Evolutionary conservation across 1,139 yeast species (phyloP).

Genomic region (Suhomyces bolitotheri): DNA sequence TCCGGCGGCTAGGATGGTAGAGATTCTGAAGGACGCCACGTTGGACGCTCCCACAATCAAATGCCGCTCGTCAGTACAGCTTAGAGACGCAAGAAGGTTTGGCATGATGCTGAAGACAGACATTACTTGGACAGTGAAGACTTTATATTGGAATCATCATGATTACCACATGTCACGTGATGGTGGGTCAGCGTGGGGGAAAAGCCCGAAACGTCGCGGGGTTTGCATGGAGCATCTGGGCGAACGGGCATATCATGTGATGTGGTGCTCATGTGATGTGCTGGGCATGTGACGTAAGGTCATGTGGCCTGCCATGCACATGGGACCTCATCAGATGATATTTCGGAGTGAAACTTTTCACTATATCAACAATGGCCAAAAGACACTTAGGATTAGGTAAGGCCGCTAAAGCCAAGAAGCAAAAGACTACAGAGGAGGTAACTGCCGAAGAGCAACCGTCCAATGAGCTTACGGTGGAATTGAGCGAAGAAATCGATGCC

Average conservation of each 20-base stretch:
- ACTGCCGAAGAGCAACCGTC: slow-evolving; percentile 19
- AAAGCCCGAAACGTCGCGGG: slow-evolving; percentile 1
- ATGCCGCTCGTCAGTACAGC: slow-evolving; percentile 55
- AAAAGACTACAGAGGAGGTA: slow-evolving; percentile 33
- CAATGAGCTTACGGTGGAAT: slow-evolving; percentile 63
- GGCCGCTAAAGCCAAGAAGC: slow-evolving; percentile 53
- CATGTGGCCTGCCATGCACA: background rate
- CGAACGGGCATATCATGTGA: too few relatives aligned
- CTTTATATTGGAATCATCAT: slow-evolving; percentile 1
- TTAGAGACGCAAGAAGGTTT: slow-evolving; percentile 50
- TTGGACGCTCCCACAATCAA: slow-evolving; percentile 63
- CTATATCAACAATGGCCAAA: slow-evolving; percentile 50
- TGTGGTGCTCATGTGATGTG: too few relatives aligned
- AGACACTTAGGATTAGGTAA: slow-evolving; percentile 85
- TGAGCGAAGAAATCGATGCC: slow-evolving; percentile 68
- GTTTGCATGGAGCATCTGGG: background rate
- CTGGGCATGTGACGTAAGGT: background rate
- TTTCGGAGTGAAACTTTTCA: too few relatives aligned
- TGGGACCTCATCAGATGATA: slow-evolving; percentile 6
- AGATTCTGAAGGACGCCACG: slow-evolving; percentile 52
- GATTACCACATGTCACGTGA: slow-evolving; percentile 19
- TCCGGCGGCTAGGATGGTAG: slow-evolving; percentile 52
- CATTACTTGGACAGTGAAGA: background rate
- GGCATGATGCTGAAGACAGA: slow-evolving; percentile 20
- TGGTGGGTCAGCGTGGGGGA: background rate